phyloP scores from a whole-genome alignment of 164 flowering plant genomes.

The Berberis thunbergii region DNA sequence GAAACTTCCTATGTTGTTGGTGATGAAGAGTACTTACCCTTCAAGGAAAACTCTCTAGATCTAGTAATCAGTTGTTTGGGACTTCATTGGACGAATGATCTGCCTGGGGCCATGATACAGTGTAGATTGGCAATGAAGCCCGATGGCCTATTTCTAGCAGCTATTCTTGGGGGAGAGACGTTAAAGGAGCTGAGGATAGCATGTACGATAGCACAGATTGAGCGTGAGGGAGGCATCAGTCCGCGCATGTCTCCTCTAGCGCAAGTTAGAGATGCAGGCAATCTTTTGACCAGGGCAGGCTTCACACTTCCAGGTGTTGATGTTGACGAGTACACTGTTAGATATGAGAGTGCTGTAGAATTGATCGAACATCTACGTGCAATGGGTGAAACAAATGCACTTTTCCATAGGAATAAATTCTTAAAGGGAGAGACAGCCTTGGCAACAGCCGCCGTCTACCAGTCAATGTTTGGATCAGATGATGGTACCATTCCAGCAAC shows the following conservation, averaged over 20 bases:
- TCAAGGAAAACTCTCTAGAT: conserved; percentile 84
- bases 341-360: conserved; percentile 81
- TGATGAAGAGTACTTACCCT: conserved; percentile 92
- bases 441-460: conserved; percentile 88
- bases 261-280: conserved; percentile 97
- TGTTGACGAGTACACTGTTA: conserved; percentile 82
- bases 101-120: conserved; percentile 99
- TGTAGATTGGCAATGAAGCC: conserved; percentile 86
- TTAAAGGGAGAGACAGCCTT: conserved; percentile 84
- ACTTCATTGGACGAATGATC: conserved; percentile 98
- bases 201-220: conserved; percentile 93
- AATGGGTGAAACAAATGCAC: conserved; percentile 96
- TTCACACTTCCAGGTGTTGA: conserved; percentile 94
- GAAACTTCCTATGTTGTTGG: conserved; percentile 75
- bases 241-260: conserved; percentile 27
- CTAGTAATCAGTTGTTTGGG: conserved; percentile 91
- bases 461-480: conserved; percentile 90
- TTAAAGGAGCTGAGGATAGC: conserved; percentile 91
- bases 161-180: conserved; percentile 97
- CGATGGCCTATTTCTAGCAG: conserved; percentile 92
- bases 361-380: conserved; percentile 87
- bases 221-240: conserved; percentile 98
- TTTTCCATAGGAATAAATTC: conserved; percentile 55
- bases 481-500: conserved; percentile 95
- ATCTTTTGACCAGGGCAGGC: conserved; percentile 91